Conservation (phyloP, 805 yeast species). For the Blastobotrys terrestris region DNA sequence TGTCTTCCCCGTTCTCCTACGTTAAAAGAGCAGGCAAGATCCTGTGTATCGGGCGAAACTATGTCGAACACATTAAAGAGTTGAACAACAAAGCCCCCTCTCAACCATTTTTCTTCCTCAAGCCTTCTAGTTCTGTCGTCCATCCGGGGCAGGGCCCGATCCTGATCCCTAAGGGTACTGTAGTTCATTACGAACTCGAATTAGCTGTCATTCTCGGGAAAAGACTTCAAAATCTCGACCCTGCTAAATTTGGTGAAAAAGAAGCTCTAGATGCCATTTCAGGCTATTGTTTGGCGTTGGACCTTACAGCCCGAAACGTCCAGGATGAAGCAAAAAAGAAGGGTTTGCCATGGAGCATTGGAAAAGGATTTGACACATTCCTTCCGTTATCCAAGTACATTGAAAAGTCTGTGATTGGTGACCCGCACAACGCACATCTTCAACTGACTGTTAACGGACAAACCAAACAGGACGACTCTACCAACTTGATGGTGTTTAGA, state of each 20-base stretch:
- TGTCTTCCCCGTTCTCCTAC: conserved; percentile 8
- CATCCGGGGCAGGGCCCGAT: conserved; percentile 67
- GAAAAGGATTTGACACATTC: conserved; percentile 95
- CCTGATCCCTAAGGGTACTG: conserved; percentile 71
- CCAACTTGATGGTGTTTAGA: conserved; percentile 81
- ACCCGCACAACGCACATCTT: conserved; percentile 66
- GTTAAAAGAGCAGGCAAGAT: conserved; percentile 43
- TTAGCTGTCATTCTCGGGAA: conserved; percentile 71
- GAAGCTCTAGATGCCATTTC: conserved; percentile 75
- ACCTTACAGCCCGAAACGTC: conserved; percentile 91
- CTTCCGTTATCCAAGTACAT: conserved; percentile 77
- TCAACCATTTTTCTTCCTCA: conserved; percentile 87
- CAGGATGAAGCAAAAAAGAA: conserved; percentile 91
- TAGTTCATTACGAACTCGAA: conserved; percentile 90
- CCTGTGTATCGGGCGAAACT: conserved; percentile 93
- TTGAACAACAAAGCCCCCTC: conserved; percentile 73
- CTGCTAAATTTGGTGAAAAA: conserved; percentile 46
- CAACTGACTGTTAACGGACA: conserved; percentile 65
- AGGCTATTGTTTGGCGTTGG: conserved; percentile 87
- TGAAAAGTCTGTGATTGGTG: conserved; percentile 56
- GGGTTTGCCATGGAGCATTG: conserved; percentile 95
- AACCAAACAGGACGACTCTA: conserved; percentile 60
- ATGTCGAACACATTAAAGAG: conserved; percentile 93
- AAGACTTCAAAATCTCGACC: conserved; percentile 54
- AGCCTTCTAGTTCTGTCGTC: conserved; percentile 78